phyloP scores from a whole-genome alignment of 2,329 filamentous ascomycete genomes.

The Penicillium sp. region DNA sequence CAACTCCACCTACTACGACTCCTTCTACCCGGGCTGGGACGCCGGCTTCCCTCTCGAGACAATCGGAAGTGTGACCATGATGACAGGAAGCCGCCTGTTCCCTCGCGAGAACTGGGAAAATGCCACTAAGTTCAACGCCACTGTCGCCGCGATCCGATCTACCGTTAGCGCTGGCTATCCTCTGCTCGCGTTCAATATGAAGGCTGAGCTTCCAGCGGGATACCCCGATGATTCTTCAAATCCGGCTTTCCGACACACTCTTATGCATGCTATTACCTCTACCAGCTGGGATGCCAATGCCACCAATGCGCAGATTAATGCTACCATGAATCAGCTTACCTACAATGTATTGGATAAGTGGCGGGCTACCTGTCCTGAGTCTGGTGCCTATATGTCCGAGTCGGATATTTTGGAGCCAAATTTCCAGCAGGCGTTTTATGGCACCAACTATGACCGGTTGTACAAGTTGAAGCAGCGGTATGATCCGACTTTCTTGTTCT shows the following conservation, averaged over 20 bases:
- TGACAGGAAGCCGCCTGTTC: conserved; percentile 36
- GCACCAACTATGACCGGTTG: conserved; percentile 27
- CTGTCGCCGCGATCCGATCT: conserved; percentile 25
- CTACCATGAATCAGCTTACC: conserved; percentile 23
- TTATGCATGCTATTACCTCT: conserved; percentile 29
- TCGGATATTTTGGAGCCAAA: conserved; percentile 45
- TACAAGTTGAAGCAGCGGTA: conserved; percentile 52
- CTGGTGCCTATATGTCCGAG: conserved; percentile 47
- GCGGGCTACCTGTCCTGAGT: conserved; percentile 26
- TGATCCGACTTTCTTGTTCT: conserved; percentile 53
- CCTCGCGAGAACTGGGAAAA: conserved; percentile 35
- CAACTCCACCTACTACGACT: conserved; percentile 27
- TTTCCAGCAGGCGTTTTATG: conserved; percentile 34
- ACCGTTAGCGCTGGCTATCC: conserved; percentile 28
- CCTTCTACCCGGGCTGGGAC: conserved; percentile 29
- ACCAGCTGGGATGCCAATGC: conserved; percentile 22
- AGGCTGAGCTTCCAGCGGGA: conserved; percentile 23
- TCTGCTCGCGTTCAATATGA: conserved; percentile 36
- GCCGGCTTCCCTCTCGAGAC: conserved; percentile 29
- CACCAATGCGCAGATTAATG: conserved; percentile 39
- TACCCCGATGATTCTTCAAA: conserved; percentile 22
- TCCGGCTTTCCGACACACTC: conserved; percentile 25
- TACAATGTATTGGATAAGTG: conserved; percentile 21
- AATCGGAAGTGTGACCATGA: conserved; percentile 20
- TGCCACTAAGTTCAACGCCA: conserved; percentile 25